phyloP scores from a whole-genome alignment of 495 filamentous ascomycete genomes.

The Aspergillus conjunctus region DNA sequence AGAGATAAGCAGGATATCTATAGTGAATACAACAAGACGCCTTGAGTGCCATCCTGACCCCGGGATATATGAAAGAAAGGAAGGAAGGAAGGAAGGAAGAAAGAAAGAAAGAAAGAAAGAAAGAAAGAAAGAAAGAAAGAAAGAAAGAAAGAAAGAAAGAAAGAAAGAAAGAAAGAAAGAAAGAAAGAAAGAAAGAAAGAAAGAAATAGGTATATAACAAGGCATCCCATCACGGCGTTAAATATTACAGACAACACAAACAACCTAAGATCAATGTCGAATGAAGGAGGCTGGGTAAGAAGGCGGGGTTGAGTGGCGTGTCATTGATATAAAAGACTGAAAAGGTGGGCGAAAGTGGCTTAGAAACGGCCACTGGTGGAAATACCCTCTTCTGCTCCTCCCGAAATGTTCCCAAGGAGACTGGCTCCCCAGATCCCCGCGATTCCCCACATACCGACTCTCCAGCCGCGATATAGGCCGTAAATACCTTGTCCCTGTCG shows the following conservation, averaged over 20 bases:
- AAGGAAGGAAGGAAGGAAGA: constrained; percentile 20
- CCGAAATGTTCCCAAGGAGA: constrained; percentile 55
- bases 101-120: constrained; percentile 12
- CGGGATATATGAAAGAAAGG: constrained; percentile 19
- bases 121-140: constrained; percentile 10
- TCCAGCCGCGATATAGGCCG: constrained; percentile 91
- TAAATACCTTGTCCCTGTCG: constrained; percentile 76
- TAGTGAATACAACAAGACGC: neutral
- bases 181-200: constrained; percentile 7
- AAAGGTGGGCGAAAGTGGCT: constrained; percentile 8
- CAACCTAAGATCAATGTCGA: neutral
- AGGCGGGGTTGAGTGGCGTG: neutral
- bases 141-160: constrained; percentile 21
- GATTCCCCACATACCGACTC: constrained; percentile 92
- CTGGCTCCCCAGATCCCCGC: constrained; percentile 82
- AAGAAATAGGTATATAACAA: constrained; percentile 10
- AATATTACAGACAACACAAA: neutral
- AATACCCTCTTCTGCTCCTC: constrained; percentile 40
- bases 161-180: constrained; percentile 18
- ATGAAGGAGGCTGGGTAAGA: neutral
- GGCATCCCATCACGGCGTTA: constrained; percentile 16
- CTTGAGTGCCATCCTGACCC: neutral
- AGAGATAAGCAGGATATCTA: neutral
- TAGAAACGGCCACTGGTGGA: constrained; percentile 44
- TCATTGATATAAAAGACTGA: constrained; percentile 2